phyloP scores from a whole-genome alignment of 2,329 filamentous ascomycete genomes.

The Sarocladiaceae sp. region DNA sequence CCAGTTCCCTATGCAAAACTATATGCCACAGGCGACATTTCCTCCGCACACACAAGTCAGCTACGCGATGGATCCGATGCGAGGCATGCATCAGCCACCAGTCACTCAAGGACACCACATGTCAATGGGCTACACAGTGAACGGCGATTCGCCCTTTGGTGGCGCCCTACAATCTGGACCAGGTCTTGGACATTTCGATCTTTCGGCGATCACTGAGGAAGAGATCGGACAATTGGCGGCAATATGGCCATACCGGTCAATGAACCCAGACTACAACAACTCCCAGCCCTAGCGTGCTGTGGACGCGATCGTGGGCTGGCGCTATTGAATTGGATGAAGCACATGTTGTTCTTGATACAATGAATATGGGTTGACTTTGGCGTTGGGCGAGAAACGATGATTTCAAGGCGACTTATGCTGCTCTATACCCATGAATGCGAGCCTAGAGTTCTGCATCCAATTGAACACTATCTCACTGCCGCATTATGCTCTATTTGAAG shows the following conservation, averaged over 20 bases:
- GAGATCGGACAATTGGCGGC: background rate
- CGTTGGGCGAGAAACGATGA: no score
- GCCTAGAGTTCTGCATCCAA: no score
- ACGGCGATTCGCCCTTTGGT: background rate
- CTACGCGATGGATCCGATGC: background rate
- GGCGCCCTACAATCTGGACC: background rate
- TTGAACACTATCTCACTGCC: no score
- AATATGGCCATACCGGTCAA: background rate
- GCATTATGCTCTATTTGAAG: no score
- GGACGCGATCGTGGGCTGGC: background rate
- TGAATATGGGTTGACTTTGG: no score
- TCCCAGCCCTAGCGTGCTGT: background rate
- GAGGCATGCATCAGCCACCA: background rate
- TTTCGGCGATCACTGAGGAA: background rate
- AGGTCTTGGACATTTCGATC: background rate
- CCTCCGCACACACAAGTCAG: background rate
- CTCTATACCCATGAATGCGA: no score
- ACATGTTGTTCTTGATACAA: no score
- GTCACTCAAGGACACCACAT: background rate
- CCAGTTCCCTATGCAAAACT: background rate
- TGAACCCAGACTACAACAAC: slow-evolving; percentile 8
- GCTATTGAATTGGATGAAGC: no score
- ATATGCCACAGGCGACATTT: background rate
- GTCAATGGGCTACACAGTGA: background rate
- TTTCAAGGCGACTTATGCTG: no score